Evolutionary conservation across 2,329 filamentous ascomycete species (phyloP), one percentile per base, ranked within the genome.

Genomic region (Tolypocladium endophyticum): DNA sequence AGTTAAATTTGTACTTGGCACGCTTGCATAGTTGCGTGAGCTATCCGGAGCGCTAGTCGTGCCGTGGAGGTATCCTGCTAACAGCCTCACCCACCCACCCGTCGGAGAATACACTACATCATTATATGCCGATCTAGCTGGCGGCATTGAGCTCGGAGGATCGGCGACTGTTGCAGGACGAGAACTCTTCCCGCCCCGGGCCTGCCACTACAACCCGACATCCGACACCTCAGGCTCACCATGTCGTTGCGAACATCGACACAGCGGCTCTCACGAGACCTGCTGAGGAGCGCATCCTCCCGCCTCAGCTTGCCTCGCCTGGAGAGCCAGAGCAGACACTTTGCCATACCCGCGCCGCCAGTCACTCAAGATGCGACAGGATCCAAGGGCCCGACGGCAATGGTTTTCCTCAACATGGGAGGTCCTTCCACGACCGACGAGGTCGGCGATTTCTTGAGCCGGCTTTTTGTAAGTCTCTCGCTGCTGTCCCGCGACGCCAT

Each of bases 381-480:
- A 16, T 82, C 81, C 50, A 81, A 90, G 70, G 93, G 93, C 0
- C 92, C 92, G 9, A 99, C 94, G 5, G 94, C 94, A 52, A 97
- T 99, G 86, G 94, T 99, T 18, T 97, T 99, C 70, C 85, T 99
- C 77, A 99, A 99, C 76, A 99, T 99, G 94, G 94, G 94, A 61
- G 94, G 94, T 0, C 94, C 94, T 3, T 89, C 90, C 1, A 96
- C 89, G 4, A 89, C 88, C 5, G 84, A 87, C 65, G 92, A 99
- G 77, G 94, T 99, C 41, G 87, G 88, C 67, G 86, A 88, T 74
- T 99, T 97, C 71, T 77, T 99, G 55, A 94, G 88, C 72, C 86
- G 92, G 67, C 79, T 99, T 66, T 99, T 99, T 76, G 93, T 96
- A 83, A 61, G 88, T 75, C 52, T 50, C 47, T 16, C 58, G 33